These are phyloP conservation scores for Asterophora lycoperdoides DNA, from an alignment of 768 basidiomycete species.

Conservation along the genomic window DNA sequence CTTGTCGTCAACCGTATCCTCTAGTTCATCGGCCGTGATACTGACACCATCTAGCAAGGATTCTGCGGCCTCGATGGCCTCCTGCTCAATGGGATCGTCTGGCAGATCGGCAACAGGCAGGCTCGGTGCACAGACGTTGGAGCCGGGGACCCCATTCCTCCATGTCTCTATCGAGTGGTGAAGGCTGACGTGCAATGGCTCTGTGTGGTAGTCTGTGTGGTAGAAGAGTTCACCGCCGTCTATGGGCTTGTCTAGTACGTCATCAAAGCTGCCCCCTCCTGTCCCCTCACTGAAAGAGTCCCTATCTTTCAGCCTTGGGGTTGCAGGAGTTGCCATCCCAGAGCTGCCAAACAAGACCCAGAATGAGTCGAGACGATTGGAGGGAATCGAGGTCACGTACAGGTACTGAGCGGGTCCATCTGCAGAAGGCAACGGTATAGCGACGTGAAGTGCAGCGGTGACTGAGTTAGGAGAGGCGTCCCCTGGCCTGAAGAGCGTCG, in stretches of 20 bases:
- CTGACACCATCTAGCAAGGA: conserved; percentile 9
- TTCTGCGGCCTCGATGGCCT: conserved; percentile 12
- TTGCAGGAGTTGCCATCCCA: conserved; percentile 31
- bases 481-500: not conserved
- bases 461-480: conserved; percentile 4
- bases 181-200: conserved; percentile 16
- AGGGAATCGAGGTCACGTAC: conserved; percentile 14
- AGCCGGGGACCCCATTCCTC: conserved; percentile 37
- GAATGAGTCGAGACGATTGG: not conserved
- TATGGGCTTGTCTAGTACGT: conserved; percentile 33
- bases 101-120: conserved; percentile 9
- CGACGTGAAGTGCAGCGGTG: conserved; percentile 6
- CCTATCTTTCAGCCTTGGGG: conserved; percentile 50
- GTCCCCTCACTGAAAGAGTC: conserved; percentile 62
- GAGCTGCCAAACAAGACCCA: conserved; percentile 8
- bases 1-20: conserved; percentile 2
- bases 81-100: conserved; percentile 10
- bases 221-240: conserved; percentile 32
- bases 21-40: conserved; percentile 5
- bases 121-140: conserved; percentile 14
- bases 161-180: conserved; percentile 35
- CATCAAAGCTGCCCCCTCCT: conserved; percentile 49
- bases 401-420: conserved; percentile 10
- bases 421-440: conserved; percentile 10
- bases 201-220: conserved; percentile 13